Evolutionary conservation across 208 protist species (phyloP).

Genomic region (Herpetomonas tarakana): DNA sequence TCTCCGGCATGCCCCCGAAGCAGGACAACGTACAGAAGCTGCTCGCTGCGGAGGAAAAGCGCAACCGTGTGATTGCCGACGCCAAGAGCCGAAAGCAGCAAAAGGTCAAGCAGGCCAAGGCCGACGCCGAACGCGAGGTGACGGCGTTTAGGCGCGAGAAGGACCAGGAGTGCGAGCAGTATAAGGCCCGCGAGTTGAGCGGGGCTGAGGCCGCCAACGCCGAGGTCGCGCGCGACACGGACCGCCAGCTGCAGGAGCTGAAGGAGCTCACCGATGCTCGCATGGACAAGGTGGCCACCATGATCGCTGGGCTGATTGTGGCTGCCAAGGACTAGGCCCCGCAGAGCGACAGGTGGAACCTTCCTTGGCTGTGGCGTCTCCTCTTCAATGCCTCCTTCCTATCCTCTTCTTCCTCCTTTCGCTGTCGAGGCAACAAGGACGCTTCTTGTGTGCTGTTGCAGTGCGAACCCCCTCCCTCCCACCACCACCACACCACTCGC

Average conservation of each 20-base stretch:
- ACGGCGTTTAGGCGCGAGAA: slow-evolving; percentile 67
- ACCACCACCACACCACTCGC: no score
- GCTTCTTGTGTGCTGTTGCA: no score
- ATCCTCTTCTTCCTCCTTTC: no score
- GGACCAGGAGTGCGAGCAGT: slow-evolving; percentile 70
- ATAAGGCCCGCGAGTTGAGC: slow-evolving; percentile 43
- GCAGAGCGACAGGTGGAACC: neutral
- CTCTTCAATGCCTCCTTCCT: no score
- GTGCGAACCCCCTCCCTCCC: no score
- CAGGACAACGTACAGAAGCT: slow-evolving; percentile 89
- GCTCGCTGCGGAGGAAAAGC: slow-evolving; percentile 80
- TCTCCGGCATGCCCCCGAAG: slow-evolving; percentile 81
- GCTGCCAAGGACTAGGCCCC: slow-evolving; percentile 36
- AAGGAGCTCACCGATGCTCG: slow-evolving; percentile 46
- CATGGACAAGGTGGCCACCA: slow-evolving; percentile 57
- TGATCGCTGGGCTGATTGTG: slow-evolving; percentile 64
- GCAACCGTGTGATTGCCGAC: slow-evolving; percentile 75
- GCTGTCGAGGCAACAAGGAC: no score
- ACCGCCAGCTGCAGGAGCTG: slow-evolving; percentile 62
- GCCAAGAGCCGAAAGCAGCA: slow-evolving; percentile 79
- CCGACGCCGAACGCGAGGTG: slow-evolving; percentile 81
- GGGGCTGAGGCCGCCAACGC: slow-evolving; percentile 58
- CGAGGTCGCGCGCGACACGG: slow-evolving; percentile 55
- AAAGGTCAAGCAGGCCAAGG: slow-evolving; percentile 82
- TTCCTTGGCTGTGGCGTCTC: neutral